Evolutionary conservation across 768 basidiomycete species (phyloP).

Genomic region (Lentinula raphanica): DNA sequence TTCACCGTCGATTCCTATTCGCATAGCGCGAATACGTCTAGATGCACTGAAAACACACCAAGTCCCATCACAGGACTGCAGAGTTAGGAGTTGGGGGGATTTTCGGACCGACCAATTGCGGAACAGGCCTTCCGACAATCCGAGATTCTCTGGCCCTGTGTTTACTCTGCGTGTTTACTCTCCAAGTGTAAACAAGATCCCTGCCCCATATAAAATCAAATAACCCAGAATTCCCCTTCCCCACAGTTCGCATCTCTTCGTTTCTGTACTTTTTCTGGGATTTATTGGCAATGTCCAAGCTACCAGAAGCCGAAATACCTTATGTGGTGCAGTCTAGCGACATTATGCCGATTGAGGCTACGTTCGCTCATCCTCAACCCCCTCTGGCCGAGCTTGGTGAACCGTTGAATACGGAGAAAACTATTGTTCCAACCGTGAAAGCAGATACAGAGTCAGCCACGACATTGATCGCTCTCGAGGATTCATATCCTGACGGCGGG

Average conservation of each 20-base stretch:
- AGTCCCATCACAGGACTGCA: too few relatives aligned
- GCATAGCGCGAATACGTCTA: too few relatives aligned
- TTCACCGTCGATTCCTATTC: too few relatives aligned
- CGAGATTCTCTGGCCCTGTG: too few relatives aligned
- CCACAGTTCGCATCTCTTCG: background rate
- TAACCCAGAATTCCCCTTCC: background rate
- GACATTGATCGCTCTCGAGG: background rate
- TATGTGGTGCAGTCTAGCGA: constrained; percentile 3
- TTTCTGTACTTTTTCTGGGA: background rate
- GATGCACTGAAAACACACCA: too few relatives aligned
- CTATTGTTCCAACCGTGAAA: background rate
- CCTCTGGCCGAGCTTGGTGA: background rate
- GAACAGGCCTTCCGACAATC: background rate
- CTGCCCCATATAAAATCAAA: background rate
- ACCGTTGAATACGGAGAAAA: constrained; percentile 2
- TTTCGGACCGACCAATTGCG: background rate
- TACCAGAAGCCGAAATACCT: background rate
- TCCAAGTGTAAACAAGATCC: background rate
- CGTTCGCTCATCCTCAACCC: background rate
- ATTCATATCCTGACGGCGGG: constrained; percentile 25
- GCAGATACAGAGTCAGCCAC: background rate
- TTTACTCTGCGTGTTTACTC: background rate
- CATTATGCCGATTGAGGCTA: constrained; percentile 5
- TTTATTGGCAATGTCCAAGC: background rate
- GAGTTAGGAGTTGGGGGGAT: too few relatives aligned